These are phyloP conservation scores for Isoetes engelmannii DNA, from an alignment of 83 land plant genomes.

Conservation along the genomic window DNA sequence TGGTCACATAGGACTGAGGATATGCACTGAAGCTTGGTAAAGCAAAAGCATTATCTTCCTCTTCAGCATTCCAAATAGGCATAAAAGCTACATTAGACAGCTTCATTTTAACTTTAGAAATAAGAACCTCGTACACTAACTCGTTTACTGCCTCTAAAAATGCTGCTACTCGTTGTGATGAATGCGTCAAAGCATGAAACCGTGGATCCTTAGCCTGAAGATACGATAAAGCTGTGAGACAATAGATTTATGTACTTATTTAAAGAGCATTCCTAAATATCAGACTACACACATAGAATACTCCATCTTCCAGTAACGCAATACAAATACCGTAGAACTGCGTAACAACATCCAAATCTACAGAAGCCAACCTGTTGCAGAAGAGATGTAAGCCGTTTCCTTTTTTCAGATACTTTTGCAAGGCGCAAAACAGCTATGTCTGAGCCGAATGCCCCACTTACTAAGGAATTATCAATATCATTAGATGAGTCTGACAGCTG, in stretches of 20 bases:
- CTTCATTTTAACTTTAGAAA: constrained; percentile 78
- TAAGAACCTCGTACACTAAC: constrained; percentile 91
- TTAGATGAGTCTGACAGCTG: constrained; percentile 39
- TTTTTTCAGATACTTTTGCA: constrained; percentile 67
- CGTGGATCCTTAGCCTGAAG: constrained; percentile 93
- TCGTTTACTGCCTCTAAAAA: constrained; percentile 86
- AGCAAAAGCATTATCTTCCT: constrained; percentile 59
- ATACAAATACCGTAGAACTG: not conserved
- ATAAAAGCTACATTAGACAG: constrained; percentile 60
- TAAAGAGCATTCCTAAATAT: not conserved
- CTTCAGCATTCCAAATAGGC: constrained; percentile 76
- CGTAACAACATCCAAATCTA: not conserved
- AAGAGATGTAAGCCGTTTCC: constrained; percentile 61
- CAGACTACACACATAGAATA: not conserved
- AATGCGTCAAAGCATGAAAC: constrained; percentile 89
- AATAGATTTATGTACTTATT: not conserved
- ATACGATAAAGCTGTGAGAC: not conserved
- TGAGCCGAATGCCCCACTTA: constrained; percentile 7
- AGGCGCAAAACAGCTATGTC: constrained; percentile 80
- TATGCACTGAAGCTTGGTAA: constrained; percentile 90
- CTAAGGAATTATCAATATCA: not conserved
- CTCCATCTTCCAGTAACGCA: not conserved
- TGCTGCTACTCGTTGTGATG: constrained; percentile 79
- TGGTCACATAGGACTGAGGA: constrained; percentile 76
- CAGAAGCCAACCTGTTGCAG: constrained; percentile 64